Conservation (phyloP, 768 basidiomycete species). For the Pulveroboletus ravenelii region DNA sequence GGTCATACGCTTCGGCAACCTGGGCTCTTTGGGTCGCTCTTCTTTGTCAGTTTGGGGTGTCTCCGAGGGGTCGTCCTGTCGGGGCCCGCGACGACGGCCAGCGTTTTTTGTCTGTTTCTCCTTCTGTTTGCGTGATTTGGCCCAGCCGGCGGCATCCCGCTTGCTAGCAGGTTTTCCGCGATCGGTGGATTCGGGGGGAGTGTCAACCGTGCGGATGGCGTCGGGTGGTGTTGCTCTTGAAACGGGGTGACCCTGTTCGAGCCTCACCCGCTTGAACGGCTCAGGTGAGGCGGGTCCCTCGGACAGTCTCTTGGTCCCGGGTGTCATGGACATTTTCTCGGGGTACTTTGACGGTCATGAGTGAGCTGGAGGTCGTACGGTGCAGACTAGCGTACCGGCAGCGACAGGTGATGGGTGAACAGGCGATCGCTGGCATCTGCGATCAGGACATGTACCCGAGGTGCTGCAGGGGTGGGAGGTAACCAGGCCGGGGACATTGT, state of each 20-base stretch:
- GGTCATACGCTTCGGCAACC: constrained; percentile 79
- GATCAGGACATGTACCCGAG: too few relatives aligned
- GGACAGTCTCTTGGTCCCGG: constrained; percentile 4
- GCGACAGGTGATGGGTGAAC: too few relatives aligned
- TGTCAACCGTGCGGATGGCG: not conserved
- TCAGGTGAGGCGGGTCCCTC: constrained; percentile 1
- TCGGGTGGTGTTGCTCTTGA: not conserved
- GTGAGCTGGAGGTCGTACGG: not conserved
- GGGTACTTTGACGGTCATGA: not conserved
- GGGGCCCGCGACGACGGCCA: constrained; percentile 40
- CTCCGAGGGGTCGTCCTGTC: constrained; percentile 33
- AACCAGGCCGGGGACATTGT: too few relatives aligned
- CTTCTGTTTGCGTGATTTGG: constrained; percentile 33
- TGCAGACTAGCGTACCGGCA: too few relatives aligned
- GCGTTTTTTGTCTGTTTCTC: constrained; percentile 35
- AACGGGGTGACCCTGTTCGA: constrained; percentile 3
- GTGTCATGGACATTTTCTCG: constrained; percentile 3
- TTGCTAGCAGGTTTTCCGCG: not conserved
- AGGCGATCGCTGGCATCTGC: too few relatives aligned
- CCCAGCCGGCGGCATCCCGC: constrained; percentile 8
- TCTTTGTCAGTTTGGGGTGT: constrained; percentile 14
- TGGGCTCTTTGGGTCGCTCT: constrained; percentile 38
- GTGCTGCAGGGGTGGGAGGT: too few relatives aligned
- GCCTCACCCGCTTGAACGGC: constrained; percentile 10
- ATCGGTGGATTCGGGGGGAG: not conserved